Conservation (phyloP, 352 stramenopile genomes). For the Blastocystis hominis region DNA sequence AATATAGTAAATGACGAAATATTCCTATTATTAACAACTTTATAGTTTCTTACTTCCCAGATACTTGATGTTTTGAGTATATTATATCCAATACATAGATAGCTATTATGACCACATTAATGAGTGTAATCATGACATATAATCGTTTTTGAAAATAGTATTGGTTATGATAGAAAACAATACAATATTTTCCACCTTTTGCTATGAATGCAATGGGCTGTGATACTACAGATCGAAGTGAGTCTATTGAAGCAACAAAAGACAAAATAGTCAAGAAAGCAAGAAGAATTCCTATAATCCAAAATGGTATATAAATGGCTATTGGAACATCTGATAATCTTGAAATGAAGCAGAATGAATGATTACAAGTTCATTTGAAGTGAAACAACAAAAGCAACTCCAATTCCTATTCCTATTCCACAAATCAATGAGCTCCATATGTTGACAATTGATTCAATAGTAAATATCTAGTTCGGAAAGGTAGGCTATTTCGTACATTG, state of each 20-base stretch:
- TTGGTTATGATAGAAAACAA: not conserved
- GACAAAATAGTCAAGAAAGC: not conserved
- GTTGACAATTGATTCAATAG: slow-evolving; percentile 1
- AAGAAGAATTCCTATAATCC: not conserved
- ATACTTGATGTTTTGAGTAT: too few relatives aligned
- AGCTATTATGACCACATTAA: not conserved
- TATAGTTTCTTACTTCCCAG: too few relatives aligned
- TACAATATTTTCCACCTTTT: slow-evolving; percentile 15
- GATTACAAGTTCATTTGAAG: slow-evolving; percentile 30
- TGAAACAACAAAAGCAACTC: slow-evolving; percentile 6
- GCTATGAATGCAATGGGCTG: slow-evolving; percentile 49
- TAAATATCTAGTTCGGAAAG: not conserved
- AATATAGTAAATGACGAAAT: too few relatives aligned
- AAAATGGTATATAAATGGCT: not conserved
- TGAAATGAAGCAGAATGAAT: not conserved
- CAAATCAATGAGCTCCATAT: not conserved
- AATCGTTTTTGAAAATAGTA: not conserved
- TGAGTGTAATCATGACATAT: not conserved
- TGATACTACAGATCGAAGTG: not conserved
- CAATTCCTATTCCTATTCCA: slow-evolving; percentile 7
- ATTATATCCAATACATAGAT: too few relatives aligned
- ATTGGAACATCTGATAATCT: slow-evolving; percentile 8
- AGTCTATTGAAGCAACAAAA: not conserved
- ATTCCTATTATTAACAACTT: too few relatives aligned
- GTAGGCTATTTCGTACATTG: not conserved